Percentiles rank a stretch among this genome's conserved stretches.
Evolutionary conservation across 2,329 filamentous ascomycete species (phyloP).

Genomic region (Paecilomyces sp.): DNA sequence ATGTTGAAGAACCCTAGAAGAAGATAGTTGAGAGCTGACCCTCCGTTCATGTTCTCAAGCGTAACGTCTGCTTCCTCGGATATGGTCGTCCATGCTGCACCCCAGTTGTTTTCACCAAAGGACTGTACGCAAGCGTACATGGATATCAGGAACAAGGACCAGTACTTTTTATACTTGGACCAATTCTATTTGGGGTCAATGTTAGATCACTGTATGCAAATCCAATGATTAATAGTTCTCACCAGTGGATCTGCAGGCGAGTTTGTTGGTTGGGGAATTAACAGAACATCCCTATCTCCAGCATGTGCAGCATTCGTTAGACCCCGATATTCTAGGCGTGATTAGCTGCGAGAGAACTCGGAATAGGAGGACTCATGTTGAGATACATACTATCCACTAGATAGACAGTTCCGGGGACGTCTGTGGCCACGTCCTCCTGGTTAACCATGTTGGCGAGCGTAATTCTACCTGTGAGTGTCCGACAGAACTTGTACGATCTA

Average conservation of each 20-base stretch:
- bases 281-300: neutral
- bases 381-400: conserved; percentile 1
- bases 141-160: conserved; percentile 32
- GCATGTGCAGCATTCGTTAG: neutral
- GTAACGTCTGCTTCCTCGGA: conserved; percentile 30
- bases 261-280: neutral
- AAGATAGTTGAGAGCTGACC: conserved; percentile 30
- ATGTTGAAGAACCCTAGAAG: conserved; percentile 36
- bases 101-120: conserved; percentile 25
- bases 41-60: conserved; percentile 35
- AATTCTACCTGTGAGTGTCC: neutral
- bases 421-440: neutral
- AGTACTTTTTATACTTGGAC: conserved; percentile 31
- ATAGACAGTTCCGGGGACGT: conserved; percentile 1
- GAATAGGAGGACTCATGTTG: neutral
- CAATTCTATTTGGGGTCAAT: conserved; percentile 17
- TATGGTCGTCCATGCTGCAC: conserved; percentile 37
- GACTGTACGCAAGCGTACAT: conserved; percentile 29
- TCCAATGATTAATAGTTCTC: neutral
- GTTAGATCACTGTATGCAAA: neutral
- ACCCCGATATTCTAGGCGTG: neutral
- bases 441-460: neutral
- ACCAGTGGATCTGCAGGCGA: neutral
- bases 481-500: neutral
- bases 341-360: neutral